These are phyloP conservation scores for Lantana camara DNA, from an alignment of 257 asterid genomes.

Conservation along the genomic window DNA sequence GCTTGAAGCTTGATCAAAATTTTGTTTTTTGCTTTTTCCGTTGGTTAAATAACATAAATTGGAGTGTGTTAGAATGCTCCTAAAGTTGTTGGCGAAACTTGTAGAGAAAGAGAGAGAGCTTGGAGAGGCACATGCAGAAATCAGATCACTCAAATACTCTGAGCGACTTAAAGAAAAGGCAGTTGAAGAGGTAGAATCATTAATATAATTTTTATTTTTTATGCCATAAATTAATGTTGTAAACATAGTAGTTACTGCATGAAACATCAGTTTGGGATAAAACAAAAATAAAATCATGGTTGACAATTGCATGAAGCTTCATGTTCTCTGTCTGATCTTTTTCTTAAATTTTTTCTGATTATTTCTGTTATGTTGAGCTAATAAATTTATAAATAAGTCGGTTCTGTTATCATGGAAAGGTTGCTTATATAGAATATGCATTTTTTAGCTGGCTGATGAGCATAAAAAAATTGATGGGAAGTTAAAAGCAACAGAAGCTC, in stretches of 20 bases:
- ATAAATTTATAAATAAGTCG: slow-evolving; percentile 11
- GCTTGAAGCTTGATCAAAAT: background rate
- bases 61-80: background rate
- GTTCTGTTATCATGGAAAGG: background rate
- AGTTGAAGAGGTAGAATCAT: slow-evolving; percentile 59
- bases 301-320: background rate
- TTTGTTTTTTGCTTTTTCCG: slow-evolving; percentile 4
- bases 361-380: slow-evolving; percentile 10
- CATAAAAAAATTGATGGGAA: slow-evolving; percentile 55
- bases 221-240: background rate
- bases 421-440: slow-evolving; percentile 17
- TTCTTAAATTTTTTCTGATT: background rate
- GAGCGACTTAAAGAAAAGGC: slow-evolving; percentile 72
- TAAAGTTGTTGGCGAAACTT: slow-evolving; percentile 20
- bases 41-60: background rate
- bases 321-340: background rate
- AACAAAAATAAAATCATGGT: background rate
- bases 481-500: slow-evolving; percentile 52
- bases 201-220: background rate
- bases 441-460: slow-evolving; percentile 53
- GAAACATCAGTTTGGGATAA: background rate
- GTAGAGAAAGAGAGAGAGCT: slow-evolving; percentile 68
- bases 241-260: background rate
- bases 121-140: slow-evolving; percentile 61
- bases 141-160: slow-evolving; percentile 57